phyloP scores from a whole-genome alignment of 768 basidiomycete species.

The Pleurotus tuber-regium region DNA sequence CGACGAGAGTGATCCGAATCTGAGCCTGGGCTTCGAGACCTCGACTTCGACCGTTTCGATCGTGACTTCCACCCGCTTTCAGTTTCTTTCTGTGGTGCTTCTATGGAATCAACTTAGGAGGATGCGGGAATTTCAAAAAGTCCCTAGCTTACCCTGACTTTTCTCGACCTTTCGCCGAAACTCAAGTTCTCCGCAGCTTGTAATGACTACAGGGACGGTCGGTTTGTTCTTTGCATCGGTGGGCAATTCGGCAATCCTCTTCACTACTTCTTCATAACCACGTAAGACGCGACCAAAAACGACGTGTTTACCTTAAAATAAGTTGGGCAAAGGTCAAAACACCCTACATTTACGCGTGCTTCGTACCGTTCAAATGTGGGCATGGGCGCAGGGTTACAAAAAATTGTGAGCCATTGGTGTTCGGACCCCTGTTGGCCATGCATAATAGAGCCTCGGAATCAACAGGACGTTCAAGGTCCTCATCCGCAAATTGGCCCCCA shows the following conservation, averaged over 20 bases:
- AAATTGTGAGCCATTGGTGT: conserved; percentile 87
- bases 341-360: conserved; percentile 18
- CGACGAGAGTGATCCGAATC: conserved; percentile 20
- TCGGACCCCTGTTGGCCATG: conserved; percentile 86
- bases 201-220: conserved; percentile 58
- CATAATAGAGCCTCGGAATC: conserved; percentile 73
- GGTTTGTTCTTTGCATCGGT: conserved; percentile 80
- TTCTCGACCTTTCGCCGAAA: conserved; percentile 37
- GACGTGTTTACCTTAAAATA: conserved; percentile 44
- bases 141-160: neutral
- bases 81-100: conserved; percentile 27
- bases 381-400: conserved; percentile 80
- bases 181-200: conserved; percentile 84
- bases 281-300: conserved; percentile 54
- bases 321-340: neutral
- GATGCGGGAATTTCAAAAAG: too few species aligned
- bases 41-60: conserved; percentile 12
- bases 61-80: conserved; percentile 12
- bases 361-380: conserved; percentile 68
- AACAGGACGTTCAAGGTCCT: conserved; percentile 62
- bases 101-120: too few species aligned
- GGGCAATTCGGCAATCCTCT: conserved; percentile 58
- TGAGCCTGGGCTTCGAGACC: conserved; percentile 18
- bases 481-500: conserved; percentile 72
- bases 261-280: conserved; percentile 59